Base-by-base conservation (phyloP, 2,329 filamentous ascomycete genomes). In the Fusarium staphyleae region DNA sequence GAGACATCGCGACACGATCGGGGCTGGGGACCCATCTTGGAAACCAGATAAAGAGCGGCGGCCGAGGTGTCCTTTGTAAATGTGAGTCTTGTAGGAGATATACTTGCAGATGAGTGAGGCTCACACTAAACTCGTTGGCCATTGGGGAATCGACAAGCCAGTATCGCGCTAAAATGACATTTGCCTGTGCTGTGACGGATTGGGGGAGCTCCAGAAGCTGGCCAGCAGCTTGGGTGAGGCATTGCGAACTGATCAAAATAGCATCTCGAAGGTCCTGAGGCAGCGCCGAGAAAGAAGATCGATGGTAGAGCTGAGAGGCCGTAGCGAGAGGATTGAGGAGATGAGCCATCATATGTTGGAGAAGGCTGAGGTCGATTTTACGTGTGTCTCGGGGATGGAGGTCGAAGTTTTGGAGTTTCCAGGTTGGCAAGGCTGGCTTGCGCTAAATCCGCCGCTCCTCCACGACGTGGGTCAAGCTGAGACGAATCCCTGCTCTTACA, bases 161-260 rank as follows among this genome's bases (percentile, higher is more conserved):
- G 75, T 91, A 95, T 12, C 93, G 84, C 44, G 88, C 87, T 28
- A 96, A 84, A 0, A 95, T 75, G 33, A 97, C 86, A 68, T 93
- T 90, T 3, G 93, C 91, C 68, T 92, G 90, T 4, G 92, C 90
- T 32, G 95, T 90, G 32, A 91, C 85, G 63, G 92, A 90, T 70
- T 96, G 92, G 6, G 91, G 90, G 32, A 98, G 80, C 40, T 90
- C 85, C 3, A 99, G 81, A 14, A 98, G 83, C 43, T 96, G 81
- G 24, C 90, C 90, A 10, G 90, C 89, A 16, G 88, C 86, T 73
- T 95, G 90, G 3, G 88, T 90, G 35, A 93, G 82, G 63, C 84
- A 83, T 69, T 89, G 86, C 29, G 88, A 87, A 47, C 87, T 81
- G 71, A 87, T 88, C 65, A 88, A 87, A 58, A 93, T 79, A 57